These are phyloP conservation scores for Sextonia rubra DNA, from an alignment of 164 flowering plant species.

Conservation along the genomic window DNA sequence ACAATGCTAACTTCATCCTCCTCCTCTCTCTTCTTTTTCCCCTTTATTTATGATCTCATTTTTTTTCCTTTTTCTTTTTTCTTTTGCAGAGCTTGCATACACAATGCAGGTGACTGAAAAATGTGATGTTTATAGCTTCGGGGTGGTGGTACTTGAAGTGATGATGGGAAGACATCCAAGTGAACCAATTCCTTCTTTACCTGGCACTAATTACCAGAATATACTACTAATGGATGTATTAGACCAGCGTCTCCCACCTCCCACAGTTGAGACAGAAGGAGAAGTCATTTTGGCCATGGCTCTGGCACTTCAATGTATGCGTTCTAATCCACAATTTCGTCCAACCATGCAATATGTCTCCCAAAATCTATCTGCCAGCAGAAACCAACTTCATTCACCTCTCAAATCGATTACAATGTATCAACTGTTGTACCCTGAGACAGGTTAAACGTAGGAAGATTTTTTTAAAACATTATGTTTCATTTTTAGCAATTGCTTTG, in stretches of 20 bases:
- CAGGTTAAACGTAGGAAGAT: background rate
- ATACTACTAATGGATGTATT: background rate
- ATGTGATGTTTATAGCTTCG: conserved; percentile 9
- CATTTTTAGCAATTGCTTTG: no score
- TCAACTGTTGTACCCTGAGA: background rate
- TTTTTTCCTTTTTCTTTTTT: background rate
- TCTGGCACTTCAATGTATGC: background rate
- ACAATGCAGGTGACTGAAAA: conserved; percentile 3
- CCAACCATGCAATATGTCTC: background rate
- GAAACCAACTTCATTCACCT: background rate
- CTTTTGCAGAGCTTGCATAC: conserved; percentile 6
- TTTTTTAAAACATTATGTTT: no score
- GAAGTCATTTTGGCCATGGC: background rate
- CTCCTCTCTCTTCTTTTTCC: background rate
- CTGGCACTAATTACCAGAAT: background rate
- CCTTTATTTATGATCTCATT: no score
- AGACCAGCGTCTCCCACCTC: conserved; percentile 7
- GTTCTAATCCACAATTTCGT: conserved; percentile 4
- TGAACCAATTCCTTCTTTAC: conserved; percentile 5
- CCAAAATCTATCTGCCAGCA: background rate
- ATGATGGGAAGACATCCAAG: conserved; percentile 10
- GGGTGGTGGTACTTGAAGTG: background rate
- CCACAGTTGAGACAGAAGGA: background rate
- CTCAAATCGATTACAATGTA: background rate
- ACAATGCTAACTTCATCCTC: background rate